Conservation (phyloP, 2,329 filamentous ascomycete species). For the Akanthomyces muscarius region DNA sequence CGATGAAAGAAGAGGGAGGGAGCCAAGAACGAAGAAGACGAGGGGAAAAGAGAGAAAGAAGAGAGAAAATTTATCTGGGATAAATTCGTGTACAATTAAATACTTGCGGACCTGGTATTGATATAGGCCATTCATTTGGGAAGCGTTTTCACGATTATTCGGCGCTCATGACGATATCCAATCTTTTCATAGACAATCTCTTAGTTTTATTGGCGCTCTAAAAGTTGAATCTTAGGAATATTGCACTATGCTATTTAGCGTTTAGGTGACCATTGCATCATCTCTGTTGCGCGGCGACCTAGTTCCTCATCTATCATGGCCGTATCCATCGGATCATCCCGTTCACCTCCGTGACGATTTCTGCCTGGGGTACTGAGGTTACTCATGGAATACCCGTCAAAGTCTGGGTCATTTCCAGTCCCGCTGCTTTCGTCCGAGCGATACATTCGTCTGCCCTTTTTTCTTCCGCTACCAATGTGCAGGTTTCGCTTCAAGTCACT, state of each 20-base stretch:
- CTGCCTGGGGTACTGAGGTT: constrained; percentile 14
- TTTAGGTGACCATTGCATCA: neutral
- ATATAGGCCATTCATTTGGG: constrained; percentile 3
- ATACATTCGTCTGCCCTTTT: constrained; percentile 22
- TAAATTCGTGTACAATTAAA: constrained; percentile 1
- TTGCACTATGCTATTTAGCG: neutral
- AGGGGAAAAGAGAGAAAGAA: neutral
- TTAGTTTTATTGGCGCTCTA: neutral
- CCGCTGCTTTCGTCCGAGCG: constrained; percentile 26
- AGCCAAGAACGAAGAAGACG: too few relatives aligned
- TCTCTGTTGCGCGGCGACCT: neutral
- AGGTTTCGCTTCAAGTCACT: constrained; percentile 32
- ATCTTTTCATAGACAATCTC: constrained; percentile 4
- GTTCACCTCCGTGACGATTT: neutral
- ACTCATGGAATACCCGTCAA: constrained; percentile 17
- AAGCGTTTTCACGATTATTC: neutral
- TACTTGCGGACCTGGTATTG: constrained; percentile 1
- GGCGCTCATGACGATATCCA: neutral
- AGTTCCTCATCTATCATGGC: constrained; percentile 8
- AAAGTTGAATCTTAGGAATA: neutral
- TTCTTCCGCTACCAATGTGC: constrained; percentile 27
- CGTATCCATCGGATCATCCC: constrained; percentile 15
- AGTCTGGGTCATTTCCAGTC: constrained; percentile 14
- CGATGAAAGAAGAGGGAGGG: neutral
- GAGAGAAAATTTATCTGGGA: neutral